phyloP scores from a whole-genome alignment of 176 grass and related monocot species.

The Hyparrhenia diplandra region DNA sequence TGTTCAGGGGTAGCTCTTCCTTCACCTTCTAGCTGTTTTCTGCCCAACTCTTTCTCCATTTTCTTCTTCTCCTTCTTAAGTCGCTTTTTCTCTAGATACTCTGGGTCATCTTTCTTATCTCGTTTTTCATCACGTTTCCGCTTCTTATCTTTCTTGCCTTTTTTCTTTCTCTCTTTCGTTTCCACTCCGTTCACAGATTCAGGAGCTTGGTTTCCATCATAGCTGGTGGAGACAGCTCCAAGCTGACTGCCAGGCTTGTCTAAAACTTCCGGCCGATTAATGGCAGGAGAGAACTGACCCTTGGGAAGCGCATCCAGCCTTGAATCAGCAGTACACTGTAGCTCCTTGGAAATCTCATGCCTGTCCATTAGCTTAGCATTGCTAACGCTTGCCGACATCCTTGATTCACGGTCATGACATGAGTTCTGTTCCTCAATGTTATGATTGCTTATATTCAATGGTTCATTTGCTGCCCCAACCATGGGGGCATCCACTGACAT shows the following conservation, averaged over 20 bases:
- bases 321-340: slow-evolving; percentile 90
- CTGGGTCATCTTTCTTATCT: slow-evolving; percentile 72
- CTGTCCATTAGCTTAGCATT: slow-evolving; percentile 62
- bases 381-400: slow-evolving; percentile 80
- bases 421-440: slow-evolving; percentile 67
- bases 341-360: slow-evolving; percentile 64
- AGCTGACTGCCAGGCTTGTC: slow-evolving; percentile 36
- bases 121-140: slow-evolving; percentile 54
- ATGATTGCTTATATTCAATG: slow-evolving; percentile 56
- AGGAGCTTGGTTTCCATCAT: slow-evolving; percentile 40
- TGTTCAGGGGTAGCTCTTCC: slow-evolving; percentile 33
- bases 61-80: slow-evolving; percentile 86
- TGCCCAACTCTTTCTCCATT: slow-evolving; percentile 77
- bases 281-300: slow-evolving; percentile 31
- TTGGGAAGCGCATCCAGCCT: slow-evolving; percentile 34
- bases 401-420: slow-evolving; percentile 65
- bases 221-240: slow-evolving; percentile 38
- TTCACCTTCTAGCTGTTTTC: slow-evolving; percentile 51
- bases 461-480: slow-evolving; percentile 46
- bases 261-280: slow-evolving; percentile 25
- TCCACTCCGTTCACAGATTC: slow-evolving; percentile 26
- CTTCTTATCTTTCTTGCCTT: slow-evolving; percentile 84
- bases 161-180: slow-evolving; percentile 58
- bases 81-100: slow-evolving; percentile 81
- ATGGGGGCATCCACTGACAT: slow-evolving; percentile 92